A percentile compares a stretch with the other conserved stretches of the same genome.
phyloP scores from a whole-genome alignment of 371 early-diverging fungal species.

The Funneliformis caledonium region DNA sequence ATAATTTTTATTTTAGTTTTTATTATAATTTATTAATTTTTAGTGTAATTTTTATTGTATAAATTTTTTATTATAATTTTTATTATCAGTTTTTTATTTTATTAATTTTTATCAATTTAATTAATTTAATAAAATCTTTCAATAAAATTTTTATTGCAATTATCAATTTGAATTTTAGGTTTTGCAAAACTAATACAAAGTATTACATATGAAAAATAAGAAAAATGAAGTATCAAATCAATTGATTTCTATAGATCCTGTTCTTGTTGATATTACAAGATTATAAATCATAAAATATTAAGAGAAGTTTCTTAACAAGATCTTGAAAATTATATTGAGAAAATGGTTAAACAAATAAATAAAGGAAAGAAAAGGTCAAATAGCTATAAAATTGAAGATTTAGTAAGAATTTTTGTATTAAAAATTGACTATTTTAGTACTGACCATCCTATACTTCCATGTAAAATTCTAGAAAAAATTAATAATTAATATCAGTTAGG shows the following conservation, averaged over 20 bases:
- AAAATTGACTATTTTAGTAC: neutral
- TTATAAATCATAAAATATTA: neutral
- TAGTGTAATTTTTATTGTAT: too few relatives aligned
- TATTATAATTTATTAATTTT: too few relatives aligned
- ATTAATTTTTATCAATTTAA: too few relatives aligned
- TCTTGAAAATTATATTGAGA: neutral
- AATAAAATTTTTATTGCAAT: too few relatives aligned
- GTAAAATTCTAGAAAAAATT: neutral
- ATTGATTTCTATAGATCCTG: neutral
- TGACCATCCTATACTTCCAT: neutral
- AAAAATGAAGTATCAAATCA: too few relatives aligned
- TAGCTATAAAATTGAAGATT: neutral
- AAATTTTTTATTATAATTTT: too few relatives aligned
- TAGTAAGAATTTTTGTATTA: neutral
- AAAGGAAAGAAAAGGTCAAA: neutral
- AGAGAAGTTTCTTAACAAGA: neutral
- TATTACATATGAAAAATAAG: too few relatives aligned
- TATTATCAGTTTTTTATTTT: too few relatives aligned
- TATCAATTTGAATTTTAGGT: too few relatives aligned
- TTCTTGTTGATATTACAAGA: slow-evolving; percentile 2
- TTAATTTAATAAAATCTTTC: too few relatives aligned
- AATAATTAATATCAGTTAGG: neutral
- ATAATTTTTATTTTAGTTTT: too few relatives aligned
- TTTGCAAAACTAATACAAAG: too few relatives aligned
- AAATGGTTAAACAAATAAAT: slow-evolving; percentile 5